These are phyloP conservation scores for Acacia crassicarpa DNA, from an alignment of 306 rosid genomes.

Conservation along the genomic window DNA sequence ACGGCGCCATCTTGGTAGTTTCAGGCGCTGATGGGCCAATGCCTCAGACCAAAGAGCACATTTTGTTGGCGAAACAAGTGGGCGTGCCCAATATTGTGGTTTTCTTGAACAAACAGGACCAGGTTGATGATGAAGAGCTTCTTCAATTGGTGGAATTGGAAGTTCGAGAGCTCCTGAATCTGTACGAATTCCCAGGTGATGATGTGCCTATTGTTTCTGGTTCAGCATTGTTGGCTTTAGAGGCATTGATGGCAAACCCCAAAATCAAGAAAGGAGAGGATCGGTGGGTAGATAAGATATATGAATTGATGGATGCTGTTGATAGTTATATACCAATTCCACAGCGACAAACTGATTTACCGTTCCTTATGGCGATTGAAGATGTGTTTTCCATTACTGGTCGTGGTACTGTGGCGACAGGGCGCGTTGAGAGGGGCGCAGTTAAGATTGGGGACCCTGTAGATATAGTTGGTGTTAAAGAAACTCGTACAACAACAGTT, in stretches of 20 bases:
- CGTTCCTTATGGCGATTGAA: conserved; percentile 34
- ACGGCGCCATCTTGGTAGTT: conserved; percentile 46
- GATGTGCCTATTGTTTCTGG: conserved; percentile 39
- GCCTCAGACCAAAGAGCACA: conserved; percentile 43
- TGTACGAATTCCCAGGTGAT: conserved; percentile 38
- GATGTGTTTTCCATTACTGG: conserved; percentile 42
- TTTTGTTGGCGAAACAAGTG: conserved; percentile 37
- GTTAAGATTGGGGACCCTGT: conserved; percentile 35
- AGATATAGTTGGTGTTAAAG: conserved; percentile 35
- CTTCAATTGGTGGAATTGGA: conserved; percentile 39
- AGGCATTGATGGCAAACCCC: conserved; percentile 39
- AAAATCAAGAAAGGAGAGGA: conserved; percentile 37
- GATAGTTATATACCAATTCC: conserved; percentile 39
- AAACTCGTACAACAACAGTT: conserved; percentile 35
- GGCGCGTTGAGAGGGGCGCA: conserved; percentile 37
- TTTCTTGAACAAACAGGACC: conserved; percentile 40
- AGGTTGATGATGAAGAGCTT: conserved; percentile 41
- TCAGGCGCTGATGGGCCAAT: conserved; percentile 48
- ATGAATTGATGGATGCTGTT: conserved; percentile 34
- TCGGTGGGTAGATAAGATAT: conserved; percentile 38
- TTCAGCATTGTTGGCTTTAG: conserved; percentile 38
- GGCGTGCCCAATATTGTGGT: conserved; percentile 39
- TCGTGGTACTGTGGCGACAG: conserved; percentile 40
- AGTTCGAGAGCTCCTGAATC: conserved; percentile 33
- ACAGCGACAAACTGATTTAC: conserved; percentile 34